These are phyloP conservation scores for Lathyrus oleraceus DNA, from an alignment of 306 rosid genomes.

Conservation along the genomic window DNA sequence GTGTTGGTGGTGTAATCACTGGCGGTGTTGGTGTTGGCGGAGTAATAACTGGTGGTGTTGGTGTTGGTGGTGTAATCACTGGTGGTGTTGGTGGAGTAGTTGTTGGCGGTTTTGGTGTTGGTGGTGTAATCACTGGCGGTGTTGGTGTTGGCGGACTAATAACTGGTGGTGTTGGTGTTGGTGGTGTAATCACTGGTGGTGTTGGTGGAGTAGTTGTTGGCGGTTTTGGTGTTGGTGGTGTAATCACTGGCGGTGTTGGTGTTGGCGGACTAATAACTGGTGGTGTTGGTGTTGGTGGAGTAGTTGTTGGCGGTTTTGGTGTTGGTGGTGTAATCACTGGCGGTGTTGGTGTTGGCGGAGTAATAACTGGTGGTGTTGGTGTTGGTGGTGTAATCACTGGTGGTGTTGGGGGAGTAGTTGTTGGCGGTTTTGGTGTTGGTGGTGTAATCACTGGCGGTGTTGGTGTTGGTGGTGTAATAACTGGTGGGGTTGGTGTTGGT, in stretches of 20 bases:
- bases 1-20: neutral
- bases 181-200: conserved; percentile 27
- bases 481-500: conserved; percentile 1
- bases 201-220: conserved; percentile 1
- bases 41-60: neutral
- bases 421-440: neutral
- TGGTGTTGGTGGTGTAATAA: neutral
- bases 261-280: conserved; percentile 36
- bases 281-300: too few species aligned
- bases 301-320: too few species aligned
- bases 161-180: neutral
- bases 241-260: conserved; percentile 31
- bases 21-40: conserved; percentile 45
- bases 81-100: conserved; percentile 30
- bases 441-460: conserved; percentile 37
- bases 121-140: conserved; percentile 33
- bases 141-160: neutral
- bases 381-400: conserved; percentile 32
- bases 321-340: neutral
- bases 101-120: conserved; percentile 48
- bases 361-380: neutral
- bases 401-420: neutral
- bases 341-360: conserved; percentile 27
- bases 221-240: conserved; percentile 28
- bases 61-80: neutral